Evolutionary conservation across 2,329 filamentous ascomycete genomes (phyloP), one percentile per base, ranked within the genome.

Genomic region (Colletotrichum magnum): DNA sequence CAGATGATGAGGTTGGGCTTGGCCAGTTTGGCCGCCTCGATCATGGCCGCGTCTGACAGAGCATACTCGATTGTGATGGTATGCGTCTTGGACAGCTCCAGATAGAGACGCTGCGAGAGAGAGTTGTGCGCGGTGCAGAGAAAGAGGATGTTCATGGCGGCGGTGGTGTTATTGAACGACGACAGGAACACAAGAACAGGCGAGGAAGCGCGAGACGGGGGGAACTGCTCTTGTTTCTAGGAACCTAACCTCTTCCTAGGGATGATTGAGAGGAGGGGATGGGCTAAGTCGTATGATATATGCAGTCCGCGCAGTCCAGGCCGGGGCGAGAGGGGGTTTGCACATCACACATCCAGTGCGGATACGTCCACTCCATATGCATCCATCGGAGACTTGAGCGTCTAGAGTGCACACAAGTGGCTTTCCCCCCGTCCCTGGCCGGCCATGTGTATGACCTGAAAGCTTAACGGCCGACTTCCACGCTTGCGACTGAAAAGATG

Each of bases 51-150:
- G 15, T 75, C 72, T 2, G 77, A 77, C 41, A 78, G 70, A 32
- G 77, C 81, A 75, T 80, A 83, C 68, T 83, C 81, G 65, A 83
- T 76, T 4, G 79, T 79, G 66, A 83, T 75, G 26, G 79, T 74
- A 65, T 83, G 81, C 9, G 75, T 74, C 43, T 75, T 71, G 2
- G 77, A 78, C 18, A 83, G 72, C 5, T 75, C 76, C 21, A 83
- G 74, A 64, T 77, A 80, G 9, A 82, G 74, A 24, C 79, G 76
- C 70, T 83, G 81, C 6, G 81, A 83, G 6, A 83, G 75, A 10
- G 81, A 83, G 65, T 83, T 83, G 74, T 83, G 80, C n/a, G 81
- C 81, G 5, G 81, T 83, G 71, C 81, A 83, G n/a, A 83, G 74
- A 68, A 83, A 82, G 60, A 83, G 79, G 50, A 83, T 81, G 73